Base-by-base conservation (phyloP, 2,329 filamentous ascomycete species). In the Hypoxylon sp. region DNA sequence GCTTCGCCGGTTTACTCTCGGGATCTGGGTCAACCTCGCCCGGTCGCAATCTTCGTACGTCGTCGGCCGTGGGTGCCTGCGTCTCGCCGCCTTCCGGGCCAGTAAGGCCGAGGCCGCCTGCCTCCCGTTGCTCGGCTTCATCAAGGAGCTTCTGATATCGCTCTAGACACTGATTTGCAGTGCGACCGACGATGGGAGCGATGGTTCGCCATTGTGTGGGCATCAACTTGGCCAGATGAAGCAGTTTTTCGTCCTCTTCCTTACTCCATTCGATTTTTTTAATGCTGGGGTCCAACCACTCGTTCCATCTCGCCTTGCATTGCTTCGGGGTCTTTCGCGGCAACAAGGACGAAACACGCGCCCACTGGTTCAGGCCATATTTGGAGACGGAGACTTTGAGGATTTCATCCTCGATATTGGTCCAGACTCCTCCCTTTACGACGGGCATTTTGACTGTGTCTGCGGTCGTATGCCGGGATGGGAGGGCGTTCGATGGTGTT, bases 151-250 rank as follows among this genome's bases (percentile, higher is more conserved):
- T 96, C 76, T 98, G 93, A 74, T 99, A 99, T 57, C 95, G 89
- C 78, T 98, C 95, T 62, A 98, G 84, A 72, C 95, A 99, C 78
- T 98, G 95, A 63, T 95, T 98, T 43, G 95, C 95, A 40, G 95
- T 98, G 71, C 95, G 87, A 65, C 95, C 95, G 69, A 99, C 93
- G 67, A 98, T 94, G 52, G 95, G 93, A 55, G 95, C 94, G 72
- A 99, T 98, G 43, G 95, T 98, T 71, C 95, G 89, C 95, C 95
- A 99, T 84, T 99, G 95, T 23, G 94, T 98, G 55, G 95, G 95
- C 89, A 99, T 97, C 78, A 99, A 83, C 83, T 98, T 99, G 61
- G 95, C 95, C 71, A 99, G 83, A 72, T 98, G 95, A 69, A 99
- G 78, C 59, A 99, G 83, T 79, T 96, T 97, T 81, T 99, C 95